Conservation (phyloP, 2,329 filamentous ascomycete genomes). For the Thelonectria olida region DNA sequence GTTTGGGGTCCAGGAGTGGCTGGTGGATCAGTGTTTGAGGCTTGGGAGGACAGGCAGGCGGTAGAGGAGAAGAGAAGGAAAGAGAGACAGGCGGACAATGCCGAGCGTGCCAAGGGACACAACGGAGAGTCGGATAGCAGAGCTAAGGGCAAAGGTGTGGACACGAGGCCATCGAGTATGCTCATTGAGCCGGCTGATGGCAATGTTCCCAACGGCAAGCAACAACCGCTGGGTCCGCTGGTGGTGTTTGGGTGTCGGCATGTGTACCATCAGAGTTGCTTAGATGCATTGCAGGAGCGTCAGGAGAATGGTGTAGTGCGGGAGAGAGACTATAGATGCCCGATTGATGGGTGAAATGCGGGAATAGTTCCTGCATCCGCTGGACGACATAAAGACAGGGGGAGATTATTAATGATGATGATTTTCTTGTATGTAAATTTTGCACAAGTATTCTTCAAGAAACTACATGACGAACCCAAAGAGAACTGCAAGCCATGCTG, state of each 20-base stretch:
- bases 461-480: too few relatives aligned
- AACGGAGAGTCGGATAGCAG: slow-evolving; percentile 45
- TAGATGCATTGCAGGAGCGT: slow-evolving; percentile 71
- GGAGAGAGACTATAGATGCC: slow-evolving; percentile 63
- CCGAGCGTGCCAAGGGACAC: slow-evolving; percentile 51
- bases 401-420: slow-evolving; percentile 39
- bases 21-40: slow-evolving; percentile 78
- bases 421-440: slow-evolving; percentile 21
- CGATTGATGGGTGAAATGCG: slow-evolving; percentile 60
- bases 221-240: slow-evolving; percentile 69
- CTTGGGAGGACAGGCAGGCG: slow-evolving; percentile 75
- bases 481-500: too few relatives aligned
- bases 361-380: slow-evolving; percentile 31
- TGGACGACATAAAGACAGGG: slow-evolving; percentile 35
- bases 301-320: slow-evolving; percentile 59
- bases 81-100: slow-evolving; percentile 50
- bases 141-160: slow-evolving; percentile 55
- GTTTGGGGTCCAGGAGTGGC: slow-evolving; percentile 88
- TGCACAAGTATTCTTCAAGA: too few relatives aligned
- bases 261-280: slow-evolving; percentile 74
- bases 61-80: slow-evolving; percentile 56
- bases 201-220: slow-evolving; percentile 33
- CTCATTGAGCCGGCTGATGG: slow-evolving; percentile 42
- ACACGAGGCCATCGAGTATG: slow-evolving; percentile 54
- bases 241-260: slow-evolving; percentile 77